These are phyloP conservation scores for Aspergillus sp. DNA, from an alignment of 2,329 filamentous ascomycete genomes.

Conservation along the genomic window DNA sequence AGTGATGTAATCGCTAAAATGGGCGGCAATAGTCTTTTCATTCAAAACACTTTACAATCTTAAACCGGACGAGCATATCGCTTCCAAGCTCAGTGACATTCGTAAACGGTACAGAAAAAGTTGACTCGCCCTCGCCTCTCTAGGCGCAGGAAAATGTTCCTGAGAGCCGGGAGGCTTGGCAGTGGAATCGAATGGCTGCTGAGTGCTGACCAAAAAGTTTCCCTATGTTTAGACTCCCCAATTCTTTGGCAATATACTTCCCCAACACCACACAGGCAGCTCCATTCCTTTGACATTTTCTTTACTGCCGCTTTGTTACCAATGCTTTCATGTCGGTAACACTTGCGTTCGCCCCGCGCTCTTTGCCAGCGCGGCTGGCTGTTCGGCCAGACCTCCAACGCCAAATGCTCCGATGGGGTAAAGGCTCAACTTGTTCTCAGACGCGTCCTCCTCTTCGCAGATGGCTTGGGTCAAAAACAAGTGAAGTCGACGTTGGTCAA, in stretches of 20 bases:
- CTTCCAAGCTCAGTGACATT: not conserved
- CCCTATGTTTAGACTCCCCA: not conserved
- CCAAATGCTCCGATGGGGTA: constrained; percentile 7
- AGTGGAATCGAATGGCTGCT: not conserved
- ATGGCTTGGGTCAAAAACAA: constrained; percentile 19
- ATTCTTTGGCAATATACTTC: not conserved
- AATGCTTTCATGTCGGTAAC: constrained; percentile 23
- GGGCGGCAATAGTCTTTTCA: too few relatives aligned
- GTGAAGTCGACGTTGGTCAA: not conserved
- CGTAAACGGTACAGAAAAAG: not conserved
- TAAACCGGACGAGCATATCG: too few relatives aligned
- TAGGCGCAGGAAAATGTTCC: not conserved
- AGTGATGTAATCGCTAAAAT: not conserved
- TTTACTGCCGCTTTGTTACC: not conserved
- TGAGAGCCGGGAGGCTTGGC: not conserved
- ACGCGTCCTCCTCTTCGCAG: constrained; percentile 9
- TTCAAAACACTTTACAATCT: too few relatives aligned
- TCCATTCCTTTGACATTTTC: not conserved
- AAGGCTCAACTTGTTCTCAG: not conserved
- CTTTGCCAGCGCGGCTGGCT: constrained; percentile 20
- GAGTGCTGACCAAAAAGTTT: constrained; percentile 3
- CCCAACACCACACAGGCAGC: not conserved
- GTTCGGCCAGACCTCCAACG: constrained; percentile 6
- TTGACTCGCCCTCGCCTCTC: not conserved
- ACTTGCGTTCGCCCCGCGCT: constrained; percentile 17